Conservation (phyloP, 176 grass and related monocot genomes). For the Leersia perrieri region DNA sequence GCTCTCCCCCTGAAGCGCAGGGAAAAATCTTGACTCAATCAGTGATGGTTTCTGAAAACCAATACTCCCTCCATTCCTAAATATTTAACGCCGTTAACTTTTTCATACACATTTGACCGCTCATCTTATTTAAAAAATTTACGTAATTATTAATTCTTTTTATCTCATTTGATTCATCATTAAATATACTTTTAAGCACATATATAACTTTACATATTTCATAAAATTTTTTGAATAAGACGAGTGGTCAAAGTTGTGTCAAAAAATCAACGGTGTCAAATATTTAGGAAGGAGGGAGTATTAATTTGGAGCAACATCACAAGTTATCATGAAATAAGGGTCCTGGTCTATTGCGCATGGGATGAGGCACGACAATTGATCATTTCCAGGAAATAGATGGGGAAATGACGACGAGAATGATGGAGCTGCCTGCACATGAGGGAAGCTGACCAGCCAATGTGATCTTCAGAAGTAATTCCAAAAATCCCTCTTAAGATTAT, state of each 20-base stretch:
- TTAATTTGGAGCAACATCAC: constrained; percentile 98
- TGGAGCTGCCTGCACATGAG: constrained; percentile 87
- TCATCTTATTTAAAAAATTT: too few relatives aligned
- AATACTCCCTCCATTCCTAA: too few relatives aligned
- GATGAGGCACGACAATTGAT: constrained; percentile 77
- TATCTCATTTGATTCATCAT: too few relatives aligned
- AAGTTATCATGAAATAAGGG: constrained; percentile 99
- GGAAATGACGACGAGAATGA: constrained; percentile 97
- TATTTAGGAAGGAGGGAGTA: too few relatives aligned
- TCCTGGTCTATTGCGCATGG: constrained; percentile 99
- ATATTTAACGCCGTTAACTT: too few relatives aligned
- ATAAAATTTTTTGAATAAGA: too few relatives aligned
- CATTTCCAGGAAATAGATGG: constrained; percentile 68
- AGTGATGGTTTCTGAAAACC: constrained; percentile 87
- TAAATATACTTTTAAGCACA: too few relatives aligned
- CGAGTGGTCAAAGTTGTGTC: too few relatives aligned
- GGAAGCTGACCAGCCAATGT: constrained; percentile 89
- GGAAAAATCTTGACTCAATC: constrained; percentile 96
- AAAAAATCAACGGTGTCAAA: too few relatives aligned
- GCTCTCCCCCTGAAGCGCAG: constrained; percentile 97
- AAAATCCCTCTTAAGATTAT: constrained; percentile 96
- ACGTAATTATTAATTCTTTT: too few relatives aligned
- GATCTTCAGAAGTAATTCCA: constrained; percentile 87
- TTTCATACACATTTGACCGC: too few relatives aligned
- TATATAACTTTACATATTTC: too few relatives aligned